Base-by-base conservation (phyloP, 495 filamentous ascomycete genomes). In the Penicillium paradoxum region DNA sequence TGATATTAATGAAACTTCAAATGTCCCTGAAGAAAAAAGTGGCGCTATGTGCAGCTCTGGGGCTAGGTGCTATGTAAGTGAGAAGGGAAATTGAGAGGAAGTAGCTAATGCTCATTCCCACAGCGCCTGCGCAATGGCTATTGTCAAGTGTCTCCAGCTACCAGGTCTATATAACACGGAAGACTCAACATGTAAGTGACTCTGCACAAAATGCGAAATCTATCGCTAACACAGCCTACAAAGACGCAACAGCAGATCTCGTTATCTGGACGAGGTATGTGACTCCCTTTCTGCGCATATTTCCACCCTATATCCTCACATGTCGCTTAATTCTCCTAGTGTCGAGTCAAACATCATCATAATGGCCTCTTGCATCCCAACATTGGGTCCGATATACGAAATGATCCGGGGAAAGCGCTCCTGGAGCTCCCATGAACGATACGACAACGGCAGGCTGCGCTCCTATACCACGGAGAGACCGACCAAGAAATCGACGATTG, bases 351-450 rank as follows among this genome's bases (percentile, higher is more conserved):
- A 71, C 58, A 64, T 68, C 25, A 63, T 78, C 51, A 74, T 76
- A 51, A 72, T 78, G 29, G 76, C 76, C 13, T 67, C 74, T 22
- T 78, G 72, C 56, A 74, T 80, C 43, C 76, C 75, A 6, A 65
- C 76, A 39, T 63, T 79, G 2, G 56, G 68, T 25, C 77, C 77
- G 0, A 47, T 80, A 0, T 54, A 68, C 51, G 71, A 78, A 25
- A 27, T 70, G 5, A 30, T 68, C 7, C 56, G 63, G 4, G 63
- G 64, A 2, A 55, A 45, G n/a, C 53, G 56, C 18, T 21, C 46
- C 24, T 43, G 49, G 46, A 53, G 51, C 14, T 51, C 51, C 6
- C 40, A 55, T 42, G 6, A 43, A 22, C 48, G 39, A 24, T 51
- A 53, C 45, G 22, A 54, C 13, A 46, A 43, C 11, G 39, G 45